Conservation (phyloP, 2,329 filamentous ascomycete genomes). For the Paradendryphiella salina region DNA sequence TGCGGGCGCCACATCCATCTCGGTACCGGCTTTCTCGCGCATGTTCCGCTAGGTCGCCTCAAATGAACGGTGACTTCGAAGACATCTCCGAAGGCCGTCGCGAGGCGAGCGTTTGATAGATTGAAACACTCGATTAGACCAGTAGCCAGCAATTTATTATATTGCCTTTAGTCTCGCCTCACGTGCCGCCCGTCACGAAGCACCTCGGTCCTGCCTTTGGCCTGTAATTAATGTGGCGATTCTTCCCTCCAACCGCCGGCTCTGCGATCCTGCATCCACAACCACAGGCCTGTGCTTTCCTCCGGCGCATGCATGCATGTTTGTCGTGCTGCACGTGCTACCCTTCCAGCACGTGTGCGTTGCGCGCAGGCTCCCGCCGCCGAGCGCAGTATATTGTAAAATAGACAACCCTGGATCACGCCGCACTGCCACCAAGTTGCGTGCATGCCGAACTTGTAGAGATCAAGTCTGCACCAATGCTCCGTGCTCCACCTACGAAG, state of each 20-base stretch:
- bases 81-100: not conserved
- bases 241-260: conserved; percentile 38
- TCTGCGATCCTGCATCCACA: conserved; percentile 13
- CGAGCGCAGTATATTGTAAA: conserved; percentile 23
- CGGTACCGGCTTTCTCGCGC: conserved; percentile 12
- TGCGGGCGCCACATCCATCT: conserved; percentile 9
- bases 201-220: conserved; percentile 17
- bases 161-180: conserved; percentile 26
- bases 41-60: conserved; percentile 24
- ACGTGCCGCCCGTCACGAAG: conserved; percentile 13
- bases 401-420: conserved; percentile 17
- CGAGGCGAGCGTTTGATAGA: conserved; percentile 26
- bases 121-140: conserved; percentile 31
- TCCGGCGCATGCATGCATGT: not conserved
- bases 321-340: not conserved
- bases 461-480: not conserved
- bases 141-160: conserved; percentile 40
- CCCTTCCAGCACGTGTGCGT: conserved; percentile 22
- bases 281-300: conserved; percentile 5
- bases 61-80: conserved; percentile 21
- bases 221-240: conserved; percentile 30
- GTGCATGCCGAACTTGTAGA: not conserved
- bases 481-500: conserved; percentile 29
- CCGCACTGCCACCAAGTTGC: conserved; percentile 14
- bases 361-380: not conserved